Percentiles rank a stretch among this genome's conserved stretches.
These are phyloP conservation scores for Raddia distichophylla DNA, from an alignment of 176 grass and related monocot species.

Conservation along the genomic window DNA sequence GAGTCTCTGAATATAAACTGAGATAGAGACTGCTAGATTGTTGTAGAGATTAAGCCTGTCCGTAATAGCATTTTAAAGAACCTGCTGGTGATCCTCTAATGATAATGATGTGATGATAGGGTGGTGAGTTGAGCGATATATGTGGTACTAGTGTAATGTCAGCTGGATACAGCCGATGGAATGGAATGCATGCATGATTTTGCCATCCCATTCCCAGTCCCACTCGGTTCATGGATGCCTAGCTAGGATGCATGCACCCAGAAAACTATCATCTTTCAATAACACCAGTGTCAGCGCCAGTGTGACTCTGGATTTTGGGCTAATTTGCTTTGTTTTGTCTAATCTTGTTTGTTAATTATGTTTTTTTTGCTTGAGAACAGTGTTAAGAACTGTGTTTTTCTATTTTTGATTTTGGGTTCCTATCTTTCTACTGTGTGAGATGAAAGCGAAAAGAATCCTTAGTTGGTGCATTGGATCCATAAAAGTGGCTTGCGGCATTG, in stretches of 20 bases:
- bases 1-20: too few species aligned
- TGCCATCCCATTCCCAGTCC: slow-evolving; percentile 26
- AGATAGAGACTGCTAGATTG: too few species aligned
- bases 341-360: neutral
- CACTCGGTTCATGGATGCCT: neutral
- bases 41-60: too few species aligned
- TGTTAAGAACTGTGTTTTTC: too few species aligned
- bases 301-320: neutral
- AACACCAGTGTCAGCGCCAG: too few species aligned
- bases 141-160: slow-evolving; percentile 23
- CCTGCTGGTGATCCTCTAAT: too few species aligned
- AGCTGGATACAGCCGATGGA: slow-evolving; percentile 26
- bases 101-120: neutral
- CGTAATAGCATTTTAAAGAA: too few species aligned
- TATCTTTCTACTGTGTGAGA: neutral
- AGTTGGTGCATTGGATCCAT: slow-evolving; percentile 31
- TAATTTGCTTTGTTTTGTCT: neutral
- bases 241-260: neutral
- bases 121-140: neutral
- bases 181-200: slow-evolving; percentile 41
- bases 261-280: neutral
- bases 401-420: slow-evolving; percentile 11
- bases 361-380: too few species aligned
- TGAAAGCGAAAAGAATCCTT: neutral
- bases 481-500: neutral